phyloP scores from a whole-genome alignment of 768 basidiomycete genomes.

The Calocybe indica region DNA sequence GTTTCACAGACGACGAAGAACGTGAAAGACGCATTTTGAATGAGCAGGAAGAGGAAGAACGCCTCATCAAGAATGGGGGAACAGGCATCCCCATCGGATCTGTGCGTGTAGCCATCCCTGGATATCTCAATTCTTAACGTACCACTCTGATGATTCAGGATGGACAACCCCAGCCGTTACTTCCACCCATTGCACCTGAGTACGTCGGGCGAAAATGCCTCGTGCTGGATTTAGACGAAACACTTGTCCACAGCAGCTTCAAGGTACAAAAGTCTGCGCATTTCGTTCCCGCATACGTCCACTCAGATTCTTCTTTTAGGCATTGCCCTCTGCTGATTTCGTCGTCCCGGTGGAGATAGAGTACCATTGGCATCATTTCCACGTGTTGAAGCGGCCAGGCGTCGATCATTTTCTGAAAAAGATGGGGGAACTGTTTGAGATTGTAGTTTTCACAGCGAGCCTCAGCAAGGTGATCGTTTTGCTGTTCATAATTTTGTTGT shows the following conservation, averaged over 20 bases:
- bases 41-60: slow-evolving; percentile 85
- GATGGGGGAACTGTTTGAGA: slow-evolving; percentile 98
- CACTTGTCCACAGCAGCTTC: slow-evolving; percentile 97
- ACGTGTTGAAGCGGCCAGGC: slow-evolving; percentile 97
- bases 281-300: neutral
- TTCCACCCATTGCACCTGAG: slow-evolving; percentile 75
- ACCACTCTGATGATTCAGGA: slow-evolving; percentile 44
- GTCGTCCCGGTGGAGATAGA: slow-evolving; percentile 99
- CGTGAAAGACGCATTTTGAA: slow-evolving; percentile 43
- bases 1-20: slow-evolving; percentile 63
- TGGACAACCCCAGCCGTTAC: slow-evolving; percentile 74
- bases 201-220: slow-evolving; percentile 93
- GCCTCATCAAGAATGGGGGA: slow-evolving; percentile 83
- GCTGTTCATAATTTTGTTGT: neutral
- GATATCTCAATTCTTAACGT: neutral
- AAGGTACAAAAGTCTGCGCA: slow-evolving; percentile 51
- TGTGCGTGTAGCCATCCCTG: slow-evolving; percentile 40
- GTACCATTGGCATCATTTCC: slow-evolving; percentile 96
- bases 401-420: slow-evolving; percentile 94
- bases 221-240: slow-evolving; percentile 96
- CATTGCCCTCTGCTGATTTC: slow-evolving; percentile 90
- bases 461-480: slow-evolving; percentile 75
- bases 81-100: slow-evolving; percentile 91
- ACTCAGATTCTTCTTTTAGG: slow-evolving; percentile 38
- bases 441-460: slow-evolving; percentile 97